Evolutionary conservation across 2,329 filamentous ascomycete species (phyloP).

Genomic region (Lithohypha guttulata): DNA sequence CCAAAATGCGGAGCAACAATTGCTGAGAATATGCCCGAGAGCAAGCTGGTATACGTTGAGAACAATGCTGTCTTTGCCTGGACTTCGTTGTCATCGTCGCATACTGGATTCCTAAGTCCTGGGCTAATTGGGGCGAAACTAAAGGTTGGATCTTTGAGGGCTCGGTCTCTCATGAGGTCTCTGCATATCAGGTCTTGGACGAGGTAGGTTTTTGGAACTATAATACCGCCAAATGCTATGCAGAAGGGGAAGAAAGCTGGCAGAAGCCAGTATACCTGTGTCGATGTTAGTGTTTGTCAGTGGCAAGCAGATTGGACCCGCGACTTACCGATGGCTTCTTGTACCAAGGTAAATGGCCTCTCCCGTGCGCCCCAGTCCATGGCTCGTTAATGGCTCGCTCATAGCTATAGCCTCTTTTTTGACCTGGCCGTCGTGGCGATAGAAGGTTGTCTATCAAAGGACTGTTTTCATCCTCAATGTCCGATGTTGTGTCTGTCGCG

Average conservation of each 20-base stretch:
- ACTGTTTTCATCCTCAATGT: constrained; percentile 22
- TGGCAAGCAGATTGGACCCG: constrained; percentile 12
- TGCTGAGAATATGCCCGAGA: constrained; percentile 67
- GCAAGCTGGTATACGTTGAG: constrained; percentile 62
- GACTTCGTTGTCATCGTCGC: constrained; percentile 60
- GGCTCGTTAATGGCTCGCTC: constrained; percentile 18
- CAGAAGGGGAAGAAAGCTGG: constrained; percentile 72
- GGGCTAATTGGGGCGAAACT: constrained; percentile 54
- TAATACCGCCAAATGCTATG: constrained; percentile 71
- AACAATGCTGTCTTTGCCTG: constrained; percentile 69
- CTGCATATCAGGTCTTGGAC: constrained; percentile 75
- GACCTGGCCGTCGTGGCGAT: constrained; percentile 10
- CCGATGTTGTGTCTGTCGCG: constrained; percentile 15
- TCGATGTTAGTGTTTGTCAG: constrained; percentile 11
- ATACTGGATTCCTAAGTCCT: constrained; percentile 65
- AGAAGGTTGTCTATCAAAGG: constrained; percentile 21
- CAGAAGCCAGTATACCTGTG: constrained; percentile 70
- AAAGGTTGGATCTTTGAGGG: constrained; percentile 47
- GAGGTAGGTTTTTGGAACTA: constrained; percentile 80
- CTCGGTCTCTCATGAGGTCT: constrained; percentile 64
- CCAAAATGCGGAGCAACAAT: constrained; percentile 74
- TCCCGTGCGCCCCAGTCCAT: constrained; percentile 29
- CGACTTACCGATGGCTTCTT: constrained; percentile 38
- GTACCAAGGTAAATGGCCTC: constrained; percentile 33
- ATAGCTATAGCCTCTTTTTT: constrained; percentile 16